A percentile compares a stretch with the other conserved stretches of the same genome.
Evolutionary conservation across 805 yeast species (phyloP).

Genomic region (Starmerella stigmatis): DNA sequence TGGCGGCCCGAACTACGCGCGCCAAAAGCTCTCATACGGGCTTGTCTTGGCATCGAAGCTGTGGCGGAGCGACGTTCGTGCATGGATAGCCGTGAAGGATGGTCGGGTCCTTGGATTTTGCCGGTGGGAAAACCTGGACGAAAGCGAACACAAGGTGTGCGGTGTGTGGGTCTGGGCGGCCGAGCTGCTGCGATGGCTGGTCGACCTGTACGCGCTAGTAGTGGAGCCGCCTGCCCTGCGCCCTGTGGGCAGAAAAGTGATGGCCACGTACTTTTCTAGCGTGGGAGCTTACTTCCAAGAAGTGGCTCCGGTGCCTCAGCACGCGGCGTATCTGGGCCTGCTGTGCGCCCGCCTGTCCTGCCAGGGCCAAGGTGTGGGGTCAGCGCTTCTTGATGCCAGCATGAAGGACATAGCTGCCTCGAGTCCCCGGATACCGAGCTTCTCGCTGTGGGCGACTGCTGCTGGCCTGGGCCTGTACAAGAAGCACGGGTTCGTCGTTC

Average conservation of each 20-base stretch:
- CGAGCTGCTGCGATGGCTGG: not conserved
- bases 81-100: not conserved
- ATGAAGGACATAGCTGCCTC: not conserved
- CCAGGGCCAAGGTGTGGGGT: not conserved
- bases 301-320: not conserved
- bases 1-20: not conserved
- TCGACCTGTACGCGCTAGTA: not conserved
- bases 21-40: not conserved
- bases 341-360: not conserved
- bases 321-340: not conserved
- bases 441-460: not conserved
- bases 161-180: constrained; percentile 1
- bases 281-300: not conserved
- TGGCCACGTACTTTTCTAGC: not conserved
- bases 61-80: not conserved
- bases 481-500: constrained; percentile 3
- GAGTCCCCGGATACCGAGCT: not conserved
- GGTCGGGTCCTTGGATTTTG: not conserved
- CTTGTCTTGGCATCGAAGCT: not conserved
- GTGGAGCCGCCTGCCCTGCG: not conserved
- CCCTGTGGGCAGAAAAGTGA: not conserved
- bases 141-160: not conserved
- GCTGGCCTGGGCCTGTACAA: constrained; percentile 7
- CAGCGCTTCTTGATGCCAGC: not conserved
- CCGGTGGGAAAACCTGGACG: constrained; percentile 4